Base-by-base conservation (phyloP, 1,139 yeast genomes). In the Nakaseomyces glabratus region DNA sequence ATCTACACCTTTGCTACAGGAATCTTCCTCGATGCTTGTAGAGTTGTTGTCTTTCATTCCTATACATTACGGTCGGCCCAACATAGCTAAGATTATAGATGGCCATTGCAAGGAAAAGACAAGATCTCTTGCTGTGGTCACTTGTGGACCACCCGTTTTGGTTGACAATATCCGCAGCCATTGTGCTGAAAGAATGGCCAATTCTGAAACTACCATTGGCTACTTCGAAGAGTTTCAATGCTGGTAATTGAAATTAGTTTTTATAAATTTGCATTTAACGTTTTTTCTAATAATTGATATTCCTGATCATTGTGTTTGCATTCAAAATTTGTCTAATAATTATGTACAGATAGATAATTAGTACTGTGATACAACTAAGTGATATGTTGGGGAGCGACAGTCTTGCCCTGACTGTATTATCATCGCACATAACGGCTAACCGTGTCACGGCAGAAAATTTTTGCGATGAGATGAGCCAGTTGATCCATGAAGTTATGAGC, bases 111-210 rank as follows among this genome's bases (percentile, higher is more conserved):
- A 17, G 15, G 33, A 31, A n/a, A 5, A 20, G 8, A 20, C 32
- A 9, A 29, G 25, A 2, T 60, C 74, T 0, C 49, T 69, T 17
- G 66, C 68, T 6, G 61, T 68, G 32, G 57, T 68, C n/a, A 52
- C 69, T 1, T 70, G 76, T 48, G 76, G 73, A 1, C 75, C 71
- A 35, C 71, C 71, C 12, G 51, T 55, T 4, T 62, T 71, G 66
- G 74, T 69, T 17, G 84, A 76, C 54, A 65, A 64, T 29, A 51
- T 69, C 10, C 61, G 73, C 49, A 49, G 50, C 30, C 38, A 50
- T 12, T 62, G 63, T n/a, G 63, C 62, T 5, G 15, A 13, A 15
- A 21, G 55, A 6, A 36, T 46, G 12, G 13, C 35, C 6, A 28
- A 35, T 9, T 26, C 47, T 16, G 37, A 46, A 10, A 23, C 34